Conservation (phyloP, 2,329 filamentous ascomycete species). For the Drechslerella stenobrocha region DNA sequence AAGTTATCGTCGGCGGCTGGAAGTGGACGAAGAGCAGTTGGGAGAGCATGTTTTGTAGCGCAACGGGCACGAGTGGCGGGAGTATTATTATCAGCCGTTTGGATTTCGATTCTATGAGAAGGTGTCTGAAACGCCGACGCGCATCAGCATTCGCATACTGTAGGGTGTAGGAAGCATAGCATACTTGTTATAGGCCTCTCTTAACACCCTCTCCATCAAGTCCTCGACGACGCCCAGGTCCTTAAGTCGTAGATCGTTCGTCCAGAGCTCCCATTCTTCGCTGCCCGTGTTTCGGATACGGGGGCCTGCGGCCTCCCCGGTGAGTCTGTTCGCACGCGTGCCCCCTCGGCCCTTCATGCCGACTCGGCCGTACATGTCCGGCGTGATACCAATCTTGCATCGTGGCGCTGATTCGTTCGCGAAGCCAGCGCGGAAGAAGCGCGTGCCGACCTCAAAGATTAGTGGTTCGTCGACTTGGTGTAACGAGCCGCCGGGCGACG, state of each 20-base stretch:
- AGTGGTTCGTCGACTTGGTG: slow-evolving; percentile 80
- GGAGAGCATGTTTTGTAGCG: slow-evolving; percentile 73
- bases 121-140: slow-evolving; percentile 58
- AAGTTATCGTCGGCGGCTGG: slow-evolving; percentile 75
- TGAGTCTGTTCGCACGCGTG: slow-evolving; percentile 60
- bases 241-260: slow-evolving; percentile 69
- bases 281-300: slow-evolving; percentile 63
- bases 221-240: slow-evolving; percentile 82
- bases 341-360: slow-evolving; percentile 74
- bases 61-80: slow-evolving; percentile 75
- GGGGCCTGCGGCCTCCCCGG: slow-evolving; percentile 56
- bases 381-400: slow-evolving; percentile 71
- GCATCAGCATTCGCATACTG: slow-evolving; percentile 31
- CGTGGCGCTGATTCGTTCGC: slow-evolving; percentile 76
- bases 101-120: slow-evolving; percentile 74
- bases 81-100: slow-evolving; percentile 74
- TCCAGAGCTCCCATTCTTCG: slow-evolving; percentile 73
- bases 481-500: slow-evolving; percentile 63
- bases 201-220: slow-evolving; percentile 78
- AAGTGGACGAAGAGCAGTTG: slow-evolving; percentile 79
- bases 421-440: slow-evolving; percentile 79
- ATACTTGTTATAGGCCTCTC: slow-evolving; percentile 80
- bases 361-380: slow-evolving; percentile 72
- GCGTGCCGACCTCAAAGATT: slow-evolving; percentile 78
- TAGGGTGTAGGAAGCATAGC: background rate